Conservation (phyloP, 176 grass and related monocot species). For the Bromus sterilis region DNA sequence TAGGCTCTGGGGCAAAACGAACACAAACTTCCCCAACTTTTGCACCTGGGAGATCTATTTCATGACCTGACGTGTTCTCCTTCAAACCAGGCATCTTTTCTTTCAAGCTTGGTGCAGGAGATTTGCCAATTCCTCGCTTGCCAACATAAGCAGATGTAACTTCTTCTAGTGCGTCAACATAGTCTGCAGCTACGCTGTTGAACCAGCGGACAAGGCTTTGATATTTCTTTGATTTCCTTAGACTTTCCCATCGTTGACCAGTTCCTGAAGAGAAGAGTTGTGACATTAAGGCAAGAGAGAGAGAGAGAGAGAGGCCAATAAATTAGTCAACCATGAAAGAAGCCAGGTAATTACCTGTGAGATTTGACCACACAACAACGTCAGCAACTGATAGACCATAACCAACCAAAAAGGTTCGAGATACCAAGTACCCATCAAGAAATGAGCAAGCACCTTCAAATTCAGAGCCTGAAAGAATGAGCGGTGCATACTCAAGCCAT, state of each 20-base stretch:
- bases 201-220: conserved; percentile 79
- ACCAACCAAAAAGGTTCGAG: conserved; percentile 73
- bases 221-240: conserved; percentile 82
- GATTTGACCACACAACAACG: conserved; percentile 69
- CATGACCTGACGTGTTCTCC: conserved; percentile 38
- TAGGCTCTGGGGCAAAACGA: conserved; percentile 90
- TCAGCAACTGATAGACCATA: conserved; percentile 68
- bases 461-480: conserved; percentile 64
- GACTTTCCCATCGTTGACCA: conserved; percentile 90
- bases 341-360: conserved; percentile 54
- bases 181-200: conserved; percentile 49
- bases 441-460: conserved; percentile 62
- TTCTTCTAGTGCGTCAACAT: conserved; percentile 53
- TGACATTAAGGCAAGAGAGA: neutral
- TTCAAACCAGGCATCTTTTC: conserved; percentile 31
- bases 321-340: neutral
- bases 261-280: conserved; percentile 37
- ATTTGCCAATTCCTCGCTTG: conserved; percentile 79
- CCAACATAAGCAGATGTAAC: conserved; percentile 66
- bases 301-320: neutral
- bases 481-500: conserved; percentile 66
- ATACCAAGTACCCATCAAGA: conserved; percentile 54
- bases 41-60: conserved; percentile 82
- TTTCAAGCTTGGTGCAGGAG: conserved; percentile 55
- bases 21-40: conserved; percentile 77